phyloP scores from a whole-genome alignment of 2,329 filamentous ascomycete species.

The Colletotrichum incanum region DNA sequence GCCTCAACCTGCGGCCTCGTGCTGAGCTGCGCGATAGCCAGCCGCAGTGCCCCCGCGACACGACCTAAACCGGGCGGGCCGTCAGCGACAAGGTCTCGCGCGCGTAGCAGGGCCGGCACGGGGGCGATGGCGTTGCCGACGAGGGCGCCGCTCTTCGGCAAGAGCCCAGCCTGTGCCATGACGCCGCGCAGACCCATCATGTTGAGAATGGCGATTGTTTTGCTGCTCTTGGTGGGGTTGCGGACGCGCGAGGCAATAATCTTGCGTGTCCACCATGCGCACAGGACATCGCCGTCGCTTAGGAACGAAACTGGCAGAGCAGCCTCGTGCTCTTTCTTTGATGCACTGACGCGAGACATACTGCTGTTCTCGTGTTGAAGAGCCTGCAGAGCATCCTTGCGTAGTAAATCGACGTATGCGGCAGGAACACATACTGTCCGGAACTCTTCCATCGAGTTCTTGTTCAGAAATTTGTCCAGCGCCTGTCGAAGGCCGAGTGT shows the following conservation, averaged over 20 bases:
- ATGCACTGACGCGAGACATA: neutral
- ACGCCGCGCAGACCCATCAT: conserved; percentile 18
- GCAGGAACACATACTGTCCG: conserved; percentile 1
- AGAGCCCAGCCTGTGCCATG: neutral
- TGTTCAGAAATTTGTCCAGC: conserved; percentile 2
- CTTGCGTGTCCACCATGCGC: conserved; percentile 54
- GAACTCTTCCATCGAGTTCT: neutral
- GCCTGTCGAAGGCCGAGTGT: conserved; percentile 5
- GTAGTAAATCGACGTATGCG: neutral
- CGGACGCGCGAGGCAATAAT: conserved; percentile 44
- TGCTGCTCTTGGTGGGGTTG: conserved; percentile 1
- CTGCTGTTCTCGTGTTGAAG: neutral
- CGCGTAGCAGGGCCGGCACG: conserved; percentile 31
- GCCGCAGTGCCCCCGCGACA: neutral
- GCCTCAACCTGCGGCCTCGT: conserved; percentile 47
- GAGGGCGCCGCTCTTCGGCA: neutral
- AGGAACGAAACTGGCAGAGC: conserved; percentile 48
- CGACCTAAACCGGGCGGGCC: neutral
- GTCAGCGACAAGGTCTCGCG: conserved; percentile 1
- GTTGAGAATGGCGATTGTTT: conserved; percentile 9
- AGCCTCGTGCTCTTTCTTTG: neutral
- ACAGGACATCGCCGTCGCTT: conserved; percentile 57
- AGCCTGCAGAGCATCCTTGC: conserved; percentile 7
- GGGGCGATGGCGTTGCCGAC: conserved; percentile 7
- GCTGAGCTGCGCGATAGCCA: conserved; percentile 31